These are phyloP conservation scores for Raddia guianensis DNA, from an alignment of 176 grass and related monocot species.

Conservation along the genomic window DNA sequence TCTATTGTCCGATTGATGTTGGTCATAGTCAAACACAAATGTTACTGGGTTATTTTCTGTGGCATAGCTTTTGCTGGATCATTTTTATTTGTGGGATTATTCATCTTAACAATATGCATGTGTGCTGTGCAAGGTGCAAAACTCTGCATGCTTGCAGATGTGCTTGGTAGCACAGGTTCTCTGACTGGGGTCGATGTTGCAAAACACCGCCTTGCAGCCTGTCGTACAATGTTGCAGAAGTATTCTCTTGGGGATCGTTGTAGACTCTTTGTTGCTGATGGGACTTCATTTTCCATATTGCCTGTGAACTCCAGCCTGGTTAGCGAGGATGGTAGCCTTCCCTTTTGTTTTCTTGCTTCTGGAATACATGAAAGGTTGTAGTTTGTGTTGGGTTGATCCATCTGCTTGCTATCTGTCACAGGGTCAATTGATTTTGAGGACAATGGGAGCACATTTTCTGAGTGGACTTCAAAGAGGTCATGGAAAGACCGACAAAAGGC, in stretches of 20 bases:
- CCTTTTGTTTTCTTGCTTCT: too few species aligned
- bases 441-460: too few species aligned
- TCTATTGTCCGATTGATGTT: background rate
- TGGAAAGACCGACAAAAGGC: too few species aligned
- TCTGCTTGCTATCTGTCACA: too few species aligned
- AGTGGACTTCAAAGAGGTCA: too few species aligned
- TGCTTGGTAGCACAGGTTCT: constrained; percentile 72
- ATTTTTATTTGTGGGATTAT: constrained; percentile 25
- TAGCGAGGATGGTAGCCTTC: too few species aligned
- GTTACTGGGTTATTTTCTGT: background rate
- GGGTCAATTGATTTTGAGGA: too few species aligned
- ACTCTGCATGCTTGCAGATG: constrained; percentile 92
- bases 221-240: constrained; percentile 88
- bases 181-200: constrained; percentile 94
- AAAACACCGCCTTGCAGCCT: constrained; percentile 83
- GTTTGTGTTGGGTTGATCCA: too few species aligned
- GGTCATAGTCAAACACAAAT: background rate
- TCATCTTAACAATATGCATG: background rate
- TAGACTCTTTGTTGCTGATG: constrained; percentile 91
- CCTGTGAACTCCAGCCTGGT: too few species aligned
- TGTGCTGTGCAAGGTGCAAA: constrained; percentile 76
- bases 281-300: too few species aligned
- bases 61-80: constrained; percentile 8
- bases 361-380: too few species aligned
- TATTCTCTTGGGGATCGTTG: constrained; percentile 81